These are phyloP conservation scores for Tylopilus subfusipes DNA, from an alignment of 768 basidiomycete species.

Conservation along the genomic window DNA sequence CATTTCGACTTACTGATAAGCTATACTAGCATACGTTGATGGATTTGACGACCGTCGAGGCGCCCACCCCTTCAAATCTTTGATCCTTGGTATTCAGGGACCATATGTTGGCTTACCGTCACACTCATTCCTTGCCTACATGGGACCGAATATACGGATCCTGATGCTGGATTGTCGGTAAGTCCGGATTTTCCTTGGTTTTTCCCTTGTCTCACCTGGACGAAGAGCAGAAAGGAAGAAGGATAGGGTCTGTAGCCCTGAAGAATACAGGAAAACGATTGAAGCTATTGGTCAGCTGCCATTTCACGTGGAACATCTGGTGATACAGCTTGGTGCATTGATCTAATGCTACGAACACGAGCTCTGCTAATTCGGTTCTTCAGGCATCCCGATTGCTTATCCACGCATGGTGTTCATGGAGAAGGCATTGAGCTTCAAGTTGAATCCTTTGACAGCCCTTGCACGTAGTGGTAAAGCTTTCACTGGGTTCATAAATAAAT, in stretches of 20 bases:
- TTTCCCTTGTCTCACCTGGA: slow-evolving; percentile 3
- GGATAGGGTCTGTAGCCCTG: slow-evolving; percentile 71
- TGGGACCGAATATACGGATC: slow-evolving; percentile 76
- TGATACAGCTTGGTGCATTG: slow-evolving; percentile 69
- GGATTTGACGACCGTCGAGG: slow-evolving; percentile 61
- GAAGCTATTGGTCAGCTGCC: slow-evolving; percentile 59
- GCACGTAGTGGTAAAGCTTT: slow-evolving; percentile 67
- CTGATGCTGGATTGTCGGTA: slow-evolving; percentile 82
- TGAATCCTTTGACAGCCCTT: slow-evolving; percentile 80
- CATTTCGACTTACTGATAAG: not conserved
- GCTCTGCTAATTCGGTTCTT: not conserved
- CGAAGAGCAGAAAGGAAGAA: slow-evolving; percentile 80
- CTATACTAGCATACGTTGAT: slow-evolving; percentile 44
- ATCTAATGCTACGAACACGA: not conserved
- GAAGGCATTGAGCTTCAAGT: slow-evolving; percentile 68
- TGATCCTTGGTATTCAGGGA: slow-evolving; percentile 73
- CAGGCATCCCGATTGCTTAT: slow-evolving; percentile 83
- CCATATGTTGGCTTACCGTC: slow-evolving; percentile 77
- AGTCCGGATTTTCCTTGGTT: slow-evolving; percentile 15
- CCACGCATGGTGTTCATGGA: slow-evolving; percentile 92
- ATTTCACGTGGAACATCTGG: slow-evolving; percentile 68
- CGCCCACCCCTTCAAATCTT: slow-evolving; percentile 62
- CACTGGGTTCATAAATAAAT: slow-evolving; percentile 82
- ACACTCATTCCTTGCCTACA: slow-evolving; percentile 75
- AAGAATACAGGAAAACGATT: slow-evolving; percentile 74